Evolutionary conservation across 2,329 filamentous ascomycete genomes (phyloP), one percentile per base, ranked within the genome.

Genomic region (Talaromyces sp.): DNA sequence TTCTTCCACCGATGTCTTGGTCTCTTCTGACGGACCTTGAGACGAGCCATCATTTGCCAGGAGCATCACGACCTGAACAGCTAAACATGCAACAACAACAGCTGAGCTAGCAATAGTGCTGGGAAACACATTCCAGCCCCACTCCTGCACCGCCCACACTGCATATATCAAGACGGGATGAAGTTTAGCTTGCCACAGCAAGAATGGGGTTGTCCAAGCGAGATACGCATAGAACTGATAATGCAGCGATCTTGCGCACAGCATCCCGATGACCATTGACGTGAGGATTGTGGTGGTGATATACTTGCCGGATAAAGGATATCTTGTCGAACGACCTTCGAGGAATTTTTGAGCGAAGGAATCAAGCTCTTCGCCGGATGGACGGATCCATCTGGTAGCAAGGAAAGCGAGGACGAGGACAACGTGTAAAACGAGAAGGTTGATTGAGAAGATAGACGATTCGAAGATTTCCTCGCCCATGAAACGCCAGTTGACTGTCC

Each of bases 401-500:
- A 86, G 75, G 70, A 96, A 96, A 36, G 82, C 70, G 25, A 79
- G 65, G 22, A 97, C 80, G n/a, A 91, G 78, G 8, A 77, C 71
- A 25, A 78, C 77, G 70, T 97, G 91, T 57, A 84, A 69, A 1
- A 73, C 78, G 25, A 96, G 78, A 53, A 97, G 80, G 13, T 76
- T 73, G 17, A 87, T 65, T 25, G 91, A 84, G 69, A 96, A 95
- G 1, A 76, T 70, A 60, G 77, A 82, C 64, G 85, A 88, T 48
- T 95, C 81, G 67, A 99, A 99, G 0, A 77, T 74, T 6, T 89
- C 83, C 73, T 97, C 91, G 15, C 89, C 87, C n/a, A 97, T 76
- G 71, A 97, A 97, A 56, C 92, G 86, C 94, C 94, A 99, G 74
- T 99, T 99, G 64, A 99, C 94, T 0, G 94, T 99, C 94, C 94